A percentile compares a stretch with the other conserved stretches of the same genome.
These are phyloP conservation scores for Fraxinus americana DNA, from an alignment of 257 asterid species.

Conservation along the genomic window DNA sequence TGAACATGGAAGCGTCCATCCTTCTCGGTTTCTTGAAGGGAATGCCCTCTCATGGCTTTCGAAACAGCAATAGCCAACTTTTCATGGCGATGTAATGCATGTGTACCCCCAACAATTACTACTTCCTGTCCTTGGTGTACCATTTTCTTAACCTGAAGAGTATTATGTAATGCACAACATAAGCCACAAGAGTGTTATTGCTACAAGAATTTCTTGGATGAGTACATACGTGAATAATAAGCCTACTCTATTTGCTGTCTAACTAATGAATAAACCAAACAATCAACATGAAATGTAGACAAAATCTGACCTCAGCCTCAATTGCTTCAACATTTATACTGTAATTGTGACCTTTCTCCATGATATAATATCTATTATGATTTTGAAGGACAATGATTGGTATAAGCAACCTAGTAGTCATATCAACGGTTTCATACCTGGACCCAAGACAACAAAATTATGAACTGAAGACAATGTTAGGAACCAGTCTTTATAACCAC, in stretches of 20 bases:
- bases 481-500: conserved; percentile 20
- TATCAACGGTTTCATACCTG: conserved; percentile 93
- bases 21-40: conserved; percentile 97
- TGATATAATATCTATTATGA: conserved; percentile 87
- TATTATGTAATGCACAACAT: conserved; percentile 26
- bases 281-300: conserved; percentile 9
- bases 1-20: conserved; percentile 98
- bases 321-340: conserved; percentile 84
- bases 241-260: background rate
- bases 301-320: conserved; percentile 73
- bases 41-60: conserved; percentile 92
- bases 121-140: conserved; percentile 87
- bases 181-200: conserved; percentile 19
- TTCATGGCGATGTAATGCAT: conserved; percentile 89
- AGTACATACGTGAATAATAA: background rate
- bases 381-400: conserved; percentile 95
- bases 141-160: conserved; percentile 85
- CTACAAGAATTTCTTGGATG: background rate
- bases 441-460: conserved; percentile 29
- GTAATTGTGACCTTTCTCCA: conserved; percentile 86
- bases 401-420: conserved; percentile 87
- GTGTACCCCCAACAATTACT: conserved; percentile 84
- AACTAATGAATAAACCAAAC: conserved; percentile 19
- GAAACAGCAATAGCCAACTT: conserved; percentile 95
- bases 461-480: conserved; percentile 25